A percentile compares a stretch with the other conserved stretches of the same genome.
phyloP scores from a whole-genome alignment of 1,284 basidiomycete species.

The Rhizopogon parksii region DNA sequence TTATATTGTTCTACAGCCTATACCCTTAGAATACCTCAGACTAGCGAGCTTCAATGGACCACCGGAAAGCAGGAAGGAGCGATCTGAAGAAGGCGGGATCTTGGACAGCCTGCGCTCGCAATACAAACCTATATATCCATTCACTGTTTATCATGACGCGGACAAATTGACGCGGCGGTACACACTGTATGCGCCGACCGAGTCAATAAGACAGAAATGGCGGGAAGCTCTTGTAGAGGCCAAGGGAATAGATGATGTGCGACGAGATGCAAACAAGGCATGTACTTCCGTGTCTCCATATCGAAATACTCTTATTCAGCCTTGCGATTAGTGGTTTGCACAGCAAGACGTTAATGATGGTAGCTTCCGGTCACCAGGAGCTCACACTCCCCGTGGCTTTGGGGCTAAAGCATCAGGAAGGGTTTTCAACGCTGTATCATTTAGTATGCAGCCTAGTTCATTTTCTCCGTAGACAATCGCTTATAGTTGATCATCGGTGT shows the following conservation, averaged over 20 bases:
- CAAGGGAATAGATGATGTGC: slow-evolving; percentile 50
- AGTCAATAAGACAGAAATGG: slow-evolving; percentile 56
- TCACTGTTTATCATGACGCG: slow-evolving; percentile 66
- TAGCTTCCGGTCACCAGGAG: slow-evolving; percentile 38
- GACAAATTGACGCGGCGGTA: slow-evolving; percentile 52
- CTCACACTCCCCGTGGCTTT: slow-evolving; percentile 24
- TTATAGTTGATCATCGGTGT: slow-evolving; percentile 4
- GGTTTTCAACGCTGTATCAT: slow-evolving; percentile 50
- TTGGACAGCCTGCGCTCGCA: slow-evolving; percentile 48
- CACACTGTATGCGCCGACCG: slow-evolving; percentile 61
- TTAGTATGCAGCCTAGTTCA: slow-evolving; percentile 40
- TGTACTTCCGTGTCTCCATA: slow-evolving; percentile 9
- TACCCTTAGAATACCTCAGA: slow-evolving; percentile 69
- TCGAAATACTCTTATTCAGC: slow-evolving; percentile 5
- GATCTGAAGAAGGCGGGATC: slow-evolving; percentile 49
- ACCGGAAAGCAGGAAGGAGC: slow-evolving; percentile 56
- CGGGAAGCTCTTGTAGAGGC: slow-evolving; percentile 51
- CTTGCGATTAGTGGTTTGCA: slow-evolving; percentile 51
- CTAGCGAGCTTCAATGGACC: slow-evolving; percentile 55
- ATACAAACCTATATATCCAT: slow-evolving; percentile 56
- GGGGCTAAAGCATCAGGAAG: slow-evolving; percentile 45
- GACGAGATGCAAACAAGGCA: slow-evolving; percentile 69
- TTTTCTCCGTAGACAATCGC: not conserved
- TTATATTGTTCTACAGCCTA: slow-evolving; percentile 42
- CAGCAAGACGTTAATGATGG: slow-evolving; percentile 50